phyloP scores from a whole-genome alignment of 805 yeast species.

The Candida nemodendra region DNA sequence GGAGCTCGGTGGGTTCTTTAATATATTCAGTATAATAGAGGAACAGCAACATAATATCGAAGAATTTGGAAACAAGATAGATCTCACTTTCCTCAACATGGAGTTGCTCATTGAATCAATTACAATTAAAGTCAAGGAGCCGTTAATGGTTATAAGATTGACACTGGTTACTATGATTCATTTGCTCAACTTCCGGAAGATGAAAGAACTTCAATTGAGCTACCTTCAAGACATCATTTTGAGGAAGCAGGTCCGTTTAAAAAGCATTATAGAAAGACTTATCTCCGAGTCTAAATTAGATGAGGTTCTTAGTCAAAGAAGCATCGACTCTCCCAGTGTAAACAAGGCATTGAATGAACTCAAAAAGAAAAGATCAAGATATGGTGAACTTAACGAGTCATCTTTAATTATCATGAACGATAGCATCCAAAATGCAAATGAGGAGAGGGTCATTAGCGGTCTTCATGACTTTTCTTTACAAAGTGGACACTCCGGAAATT shows the following conservation, averaged over 20 bases:
- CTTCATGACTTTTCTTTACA: slow-evolving; percentile 7
- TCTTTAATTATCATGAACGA: slow-evolving; percentile 18
- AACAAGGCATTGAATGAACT: slow-evolving; percentile 29
- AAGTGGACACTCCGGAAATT: slow-evolving; percentile 12
- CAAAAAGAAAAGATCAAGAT: slow-evolving; percentile 17
- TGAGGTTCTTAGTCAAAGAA: slow-evolving; percentile 23
- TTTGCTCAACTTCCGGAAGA: slow-evolving; percentile 47
- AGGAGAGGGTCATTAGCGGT: slow-evolving; percentile 11
- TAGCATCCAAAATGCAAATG: slow-evolving; percentile 7
- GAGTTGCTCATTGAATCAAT: slow-evolving; percentile 43
- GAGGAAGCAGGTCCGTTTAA: slow-evolving; percentile 37
- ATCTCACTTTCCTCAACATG: slow-evolving; percentile 47
- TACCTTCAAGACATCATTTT: slow-evolving; percentile 37
- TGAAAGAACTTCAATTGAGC: slow-evolving; percentile 50
- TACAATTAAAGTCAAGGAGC: slow-evolving; percentile 48
- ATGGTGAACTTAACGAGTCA: slow-evolving; percentile 9
- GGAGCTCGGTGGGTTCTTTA: slow-evolving; percentile 56
- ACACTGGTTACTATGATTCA: slow-evolving; percentile 44
- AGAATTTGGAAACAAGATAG: slow-evolving; percentile 52
- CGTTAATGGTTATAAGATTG: slow-evolving; percentile 46
- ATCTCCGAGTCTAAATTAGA: slow-evolving; percentile 24
- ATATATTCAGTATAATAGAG: slow-evolving; percentile 51
- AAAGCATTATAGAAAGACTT: slow-evolving; percentile 25
- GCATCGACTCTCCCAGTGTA: slow-evolving; percentile 33
- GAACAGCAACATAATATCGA: slow-evolving; percentile 39